A percentile compares a stretch with the other conserved stretches of the same genome.
phyloP scores from a whole-genome alignment of 805 yeast genomes.

The Trichomonascus vanleenenianus region DNA sequence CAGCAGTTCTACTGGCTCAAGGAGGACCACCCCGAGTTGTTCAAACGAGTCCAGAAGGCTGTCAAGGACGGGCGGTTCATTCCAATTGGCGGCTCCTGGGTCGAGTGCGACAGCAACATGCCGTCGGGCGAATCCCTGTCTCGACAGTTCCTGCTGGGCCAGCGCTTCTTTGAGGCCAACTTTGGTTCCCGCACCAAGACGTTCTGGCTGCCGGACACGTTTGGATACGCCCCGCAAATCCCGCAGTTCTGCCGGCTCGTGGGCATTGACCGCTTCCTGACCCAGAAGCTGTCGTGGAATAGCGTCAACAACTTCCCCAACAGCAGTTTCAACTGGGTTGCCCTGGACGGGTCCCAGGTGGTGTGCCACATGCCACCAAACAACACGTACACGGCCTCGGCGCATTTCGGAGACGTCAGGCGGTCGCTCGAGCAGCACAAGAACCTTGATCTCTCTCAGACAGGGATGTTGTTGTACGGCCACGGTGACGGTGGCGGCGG shows the following conservation, averaged over 20 bases:
- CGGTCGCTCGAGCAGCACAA: slow-evolving; percentile 77
- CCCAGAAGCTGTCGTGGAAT: slow-evolving; percentile 95
- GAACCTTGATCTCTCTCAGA: slow-evolving; percentile 70
- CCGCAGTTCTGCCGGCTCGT: slow-evolving; percentile 90
- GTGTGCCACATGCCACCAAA: slow-evolving; percentile 98
- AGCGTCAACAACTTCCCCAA: slow-evolving; percentile 87
- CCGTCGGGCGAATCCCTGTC: slow-evolving; percentile 91
- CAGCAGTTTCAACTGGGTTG: slow-evolving; percentile 90
- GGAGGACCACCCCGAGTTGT: slow-evolving; percentile 78
- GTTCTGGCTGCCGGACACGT: slow-evolving; percentile 96
- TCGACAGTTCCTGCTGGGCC: slow-evolving; percentile 87
- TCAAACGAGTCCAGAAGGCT: slow-evolving; percentile 49
- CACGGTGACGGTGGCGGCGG: slow-evolving; percentile 99
- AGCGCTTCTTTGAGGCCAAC: slow-evolving; percentile 68
- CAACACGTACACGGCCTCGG: slow-evolving; percentile 88
- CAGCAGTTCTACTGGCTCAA: slow-evolving; percentile 93
- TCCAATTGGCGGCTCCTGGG: slow-evolving; percentile 97
- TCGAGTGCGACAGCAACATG: slow-evolving; percentile 90
- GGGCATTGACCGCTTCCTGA: slow-evolving; percentile 75
- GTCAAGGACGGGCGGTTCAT: slow-evolving; percentile 67
- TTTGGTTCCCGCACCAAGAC: slow-evolving; percentile 70
- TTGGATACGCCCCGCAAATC: slow-evolving; percentile 91
- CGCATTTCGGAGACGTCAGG: slow-evolving; percentile 86
- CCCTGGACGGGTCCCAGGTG: slow-evolving; percentile 88
- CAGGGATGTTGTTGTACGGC: slow-evolving; percentile 78